Evolutionary conservation across 306 rosid genomes (phyloP), one percentile per base, ranked within the genome.

Genomic region (Prunus campanulata): DNA sequence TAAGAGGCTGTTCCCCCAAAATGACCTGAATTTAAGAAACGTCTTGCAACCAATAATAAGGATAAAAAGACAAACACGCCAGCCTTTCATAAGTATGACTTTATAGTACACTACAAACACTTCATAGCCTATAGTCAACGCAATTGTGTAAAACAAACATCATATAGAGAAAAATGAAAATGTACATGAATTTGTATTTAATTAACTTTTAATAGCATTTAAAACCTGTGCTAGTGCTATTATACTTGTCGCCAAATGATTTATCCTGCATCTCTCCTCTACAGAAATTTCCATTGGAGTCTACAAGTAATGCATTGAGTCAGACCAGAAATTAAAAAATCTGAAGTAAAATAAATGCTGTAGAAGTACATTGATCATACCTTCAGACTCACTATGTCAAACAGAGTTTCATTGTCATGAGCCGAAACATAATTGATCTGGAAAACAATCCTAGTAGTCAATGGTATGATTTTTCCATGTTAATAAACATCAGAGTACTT

Each of bases 381-480:
- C 99, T 95, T 95, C 66, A 95, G 74, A 89, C 91, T 86, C 74
- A 95, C 86, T 16, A 88, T 85, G 91, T 95, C 97, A 83, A 95
- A 95, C 30, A 95, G 81, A 75, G 97, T 92, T 82, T 95, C 97
- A 62, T 95, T 92, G 81, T 92, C 97, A 85, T 95, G 99, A 68
- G 97, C 97, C 59, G 97, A 92, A 87, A 84, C 99, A 78, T 92
- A 92, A 83, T 92, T 95, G 62, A 95, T 75, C 98, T 95, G 89
- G 79, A 89, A 84, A 83, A 80, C 70, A 79, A 75, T 60, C 4
- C 57, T 76, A 59, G 71, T 55, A 42, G 64, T 78, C 74, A 82
- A 78, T 76, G 63, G 66, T 70, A 77, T 52, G 77, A 61, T 68
- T 51, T 57, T 76, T 65, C 64, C 64, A 81, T 10, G 27, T 46